Evolutionary conservation across 139 green algal species (phyloP).

Genomic region (Picochlorum sp.): DNA sequence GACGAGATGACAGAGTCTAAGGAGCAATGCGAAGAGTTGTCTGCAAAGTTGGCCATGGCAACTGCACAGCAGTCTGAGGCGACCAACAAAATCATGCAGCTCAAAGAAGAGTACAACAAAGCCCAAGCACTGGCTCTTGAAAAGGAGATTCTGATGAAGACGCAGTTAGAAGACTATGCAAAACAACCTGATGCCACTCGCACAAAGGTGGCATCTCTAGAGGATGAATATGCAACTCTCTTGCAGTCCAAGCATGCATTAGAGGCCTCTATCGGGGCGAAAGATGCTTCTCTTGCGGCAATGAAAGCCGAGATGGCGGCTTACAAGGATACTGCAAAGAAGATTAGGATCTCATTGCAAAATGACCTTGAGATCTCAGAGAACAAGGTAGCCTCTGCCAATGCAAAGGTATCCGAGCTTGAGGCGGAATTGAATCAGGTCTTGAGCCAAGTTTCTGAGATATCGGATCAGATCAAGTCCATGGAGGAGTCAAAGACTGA

Average conservation of each 20-base stretch:
- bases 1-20: not conserved
- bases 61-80: not conserved
- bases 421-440: too few species aligned
- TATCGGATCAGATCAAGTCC: too few species aligned
- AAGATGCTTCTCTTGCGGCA: not conserved
- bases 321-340: not conserved
- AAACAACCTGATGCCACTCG: not conserved
- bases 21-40: not conserved
- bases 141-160: not conserved
- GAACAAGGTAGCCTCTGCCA: too few species aligned
- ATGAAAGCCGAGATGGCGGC: not conserved
- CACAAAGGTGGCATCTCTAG: not conserved
- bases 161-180: not conserved
- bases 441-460: too few species aligned
- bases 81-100: not conserved
- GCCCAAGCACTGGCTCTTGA: not conserved
- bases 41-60: not conserved
- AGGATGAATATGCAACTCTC: not conserved
- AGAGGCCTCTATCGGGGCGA: not conserved
- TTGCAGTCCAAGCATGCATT: constrained; percentile 1
- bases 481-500: too few species aligned
- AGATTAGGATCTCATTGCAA: too few species aligned
- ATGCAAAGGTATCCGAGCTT: too few species aligned
- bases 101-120: not conserved
- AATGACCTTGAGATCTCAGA: too few species aligned